Evolutionary conservation across 2,329 filamentous ascomycete genomes (phyloP).

Genomic region (Fusarium sp.): DNA sequence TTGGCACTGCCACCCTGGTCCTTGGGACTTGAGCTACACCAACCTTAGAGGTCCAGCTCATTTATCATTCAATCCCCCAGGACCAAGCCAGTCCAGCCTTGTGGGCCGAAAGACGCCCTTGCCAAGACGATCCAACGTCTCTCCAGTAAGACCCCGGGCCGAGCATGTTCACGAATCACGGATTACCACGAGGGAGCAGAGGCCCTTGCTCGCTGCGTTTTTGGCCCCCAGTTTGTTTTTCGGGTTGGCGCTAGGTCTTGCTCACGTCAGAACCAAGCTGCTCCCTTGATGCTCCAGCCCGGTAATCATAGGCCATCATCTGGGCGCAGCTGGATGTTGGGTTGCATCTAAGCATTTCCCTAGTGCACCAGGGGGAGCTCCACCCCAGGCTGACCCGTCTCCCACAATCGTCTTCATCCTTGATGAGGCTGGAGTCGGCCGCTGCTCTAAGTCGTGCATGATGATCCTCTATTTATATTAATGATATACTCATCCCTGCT

Average conservation of each 20-base stretch:
- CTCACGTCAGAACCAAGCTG: slow-evolving; percentile 25
- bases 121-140: slow-evolving; percentile 7
- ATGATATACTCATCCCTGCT: not conserved
- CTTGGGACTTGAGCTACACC: slow-evolving; percentile 5
- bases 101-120: slow-evolving; percentile 11
- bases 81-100: slow-evolving; percentile 33
- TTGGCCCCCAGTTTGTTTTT: not conserved
- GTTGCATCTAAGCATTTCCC: slow-evolving; percentile 1
- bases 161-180: not conserved
- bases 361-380: not conserved
- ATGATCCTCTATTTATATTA: not conserved
- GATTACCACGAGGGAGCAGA: not conserved
- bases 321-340: not conserved
- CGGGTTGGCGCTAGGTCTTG: not conserved
- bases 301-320: not conserved
- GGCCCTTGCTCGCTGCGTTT: too few species aligned
- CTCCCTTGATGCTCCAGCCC: not conserved
- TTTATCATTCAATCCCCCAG: slow-evolving; percentile 16
- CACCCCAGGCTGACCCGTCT: not conserved
- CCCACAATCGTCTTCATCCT: not conserved
- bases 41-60: slow-evolving; percentile 9
- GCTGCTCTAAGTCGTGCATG: not conserved
- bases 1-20: slow-evolving; percentile 2
- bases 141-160: not conserved
- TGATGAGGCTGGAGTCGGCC: not conserved